Conservation (phyloP, 2,329 filamentous ascomycete genomes). For the Colletotrichum graminicola region DNA sequence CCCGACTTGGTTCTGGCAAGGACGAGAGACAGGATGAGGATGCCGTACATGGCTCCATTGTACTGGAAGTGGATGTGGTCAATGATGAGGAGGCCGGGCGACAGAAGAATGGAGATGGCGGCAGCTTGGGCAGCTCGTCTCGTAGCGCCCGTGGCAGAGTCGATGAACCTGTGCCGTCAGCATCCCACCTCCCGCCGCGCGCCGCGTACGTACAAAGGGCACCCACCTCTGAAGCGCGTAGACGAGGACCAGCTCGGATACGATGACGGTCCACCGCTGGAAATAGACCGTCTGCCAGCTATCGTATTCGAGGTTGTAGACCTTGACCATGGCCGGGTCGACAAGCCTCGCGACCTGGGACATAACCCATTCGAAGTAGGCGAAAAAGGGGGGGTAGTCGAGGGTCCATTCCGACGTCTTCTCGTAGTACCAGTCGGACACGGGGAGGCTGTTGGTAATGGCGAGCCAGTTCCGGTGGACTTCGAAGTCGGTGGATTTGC, state of each 20-base stretch:
- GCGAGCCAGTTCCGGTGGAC: conserved; percentile 99
- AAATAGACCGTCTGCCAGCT: conserved; percentile 97
- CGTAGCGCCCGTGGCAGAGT: conserved; percentile 73
- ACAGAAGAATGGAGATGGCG: conserved; percentile 89
- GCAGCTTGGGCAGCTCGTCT: conserved; percentile 86
- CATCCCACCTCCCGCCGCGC: background rate
- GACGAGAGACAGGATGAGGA: conserved; percentile 88
- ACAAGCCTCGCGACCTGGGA: conserved; percentile 82
- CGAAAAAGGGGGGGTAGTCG: conserved; percentile 98
- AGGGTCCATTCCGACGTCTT: conserved; percentile 99
- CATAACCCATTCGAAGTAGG: conserved; percentile 94
- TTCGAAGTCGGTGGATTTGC: conserved; percentile 99
- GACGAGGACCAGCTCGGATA: conserved; percentile 85
- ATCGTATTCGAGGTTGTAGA: conserved; percentile 86
- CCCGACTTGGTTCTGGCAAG: conserved; percentile 82
- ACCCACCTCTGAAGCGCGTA: conserved; percentile 81
- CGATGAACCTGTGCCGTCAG: conserved; percentile 72
- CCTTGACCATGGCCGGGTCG: conserved; percentile 84
- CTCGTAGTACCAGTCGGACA: conserved; percentile 95
- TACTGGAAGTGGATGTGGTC: conserved; percentile 99
- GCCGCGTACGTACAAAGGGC: background rate
- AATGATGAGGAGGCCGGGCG: conserved; percentile 93
- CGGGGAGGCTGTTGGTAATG: conserved; percentile 88
- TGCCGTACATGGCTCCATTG: conserved; percentile 95
- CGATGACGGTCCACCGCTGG: conserved; percentile 88